Percentiles rank a stretch among this genome's conserved stretches.
These are phyloP conservation scores for Solanum habrochaites DNA, from an alignment of 257 asterid genomes.

Conservation along the genomic window DNA sequence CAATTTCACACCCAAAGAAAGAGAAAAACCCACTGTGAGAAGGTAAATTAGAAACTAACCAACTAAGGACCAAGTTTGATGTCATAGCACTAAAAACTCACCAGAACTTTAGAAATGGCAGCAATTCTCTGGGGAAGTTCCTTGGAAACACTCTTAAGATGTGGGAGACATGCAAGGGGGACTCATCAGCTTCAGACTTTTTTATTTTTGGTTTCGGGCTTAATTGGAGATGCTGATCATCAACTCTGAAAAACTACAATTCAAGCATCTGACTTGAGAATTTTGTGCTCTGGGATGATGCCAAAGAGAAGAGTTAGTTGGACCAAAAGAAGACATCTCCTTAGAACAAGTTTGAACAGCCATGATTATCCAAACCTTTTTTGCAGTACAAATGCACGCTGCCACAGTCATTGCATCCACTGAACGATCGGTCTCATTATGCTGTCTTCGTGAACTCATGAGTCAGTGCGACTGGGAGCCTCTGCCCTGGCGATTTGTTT, in stretches of 20 bases:
- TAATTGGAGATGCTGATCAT: constrained; percentile 53
- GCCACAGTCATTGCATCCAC: constrained; percentile 85
- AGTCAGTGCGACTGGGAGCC: constrained; percentile 41
- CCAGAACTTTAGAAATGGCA: constrained; percentile 85
- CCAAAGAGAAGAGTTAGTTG: constrained; percentile 7
- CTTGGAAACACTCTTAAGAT: constrained; percentile 60
- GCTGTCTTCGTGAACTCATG: constrained; percentile 41
- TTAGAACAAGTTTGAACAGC: neutral
- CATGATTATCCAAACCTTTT: constrained; percentile 36
- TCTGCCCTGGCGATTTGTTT: constrained; percentile 43
- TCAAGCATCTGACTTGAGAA: constrained; percentile 61
- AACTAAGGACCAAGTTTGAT: neutral
- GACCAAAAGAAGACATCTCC: constrained; percentile 5
- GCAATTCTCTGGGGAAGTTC: constrained; percentile 73
- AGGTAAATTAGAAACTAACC: neutral
- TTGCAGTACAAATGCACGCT: constrained; percentile 77
- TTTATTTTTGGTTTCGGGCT: too few species aligned
- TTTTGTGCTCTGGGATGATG: constrained; percentile 44
- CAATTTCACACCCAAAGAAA: neutral
- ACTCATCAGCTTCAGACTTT: constrained; percentile 28
- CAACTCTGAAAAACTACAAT: constrained; percentile 53
- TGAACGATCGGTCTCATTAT: constrained; percentile 66
- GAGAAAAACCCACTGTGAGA: neutral
- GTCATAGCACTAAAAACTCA: constrained; percentile 20
- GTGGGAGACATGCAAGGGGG: constrained; percentile 56